A percentile compares a stretch with the other conserved stretches of the same genome.
phyloP scores from a whole-genome alignment of 768 basidiomycete species.

The Pleurotus tuoliensis region DNA sequence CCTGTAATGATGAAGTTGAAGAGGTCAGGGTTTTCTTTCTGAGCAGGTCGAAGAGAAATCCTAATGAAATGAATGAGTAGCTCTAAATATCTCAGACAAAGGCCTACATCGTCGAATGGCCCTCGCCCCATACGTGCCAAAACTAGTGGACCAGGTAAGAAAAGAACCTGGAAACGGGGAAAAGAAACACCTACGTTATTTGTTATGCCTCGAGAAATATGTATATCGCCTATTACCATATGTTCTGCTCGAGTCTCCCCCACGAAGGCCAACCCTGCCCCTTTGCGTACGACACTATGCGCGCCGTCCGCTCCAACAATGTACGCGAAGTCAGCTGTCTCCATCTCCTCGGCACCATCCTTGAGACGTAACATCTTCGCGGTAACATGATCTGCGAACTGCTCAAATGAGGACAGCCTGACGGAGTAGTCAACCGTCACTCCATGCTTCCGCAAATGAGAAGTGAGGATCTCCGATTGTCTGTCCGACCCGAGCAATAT shows the following conservation, averaged over 20 bases:
- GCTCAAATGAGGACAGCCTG: conserved; percentile 40
- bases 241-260: conserved; percentile 34
- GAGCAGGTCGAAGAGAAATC: conserved; percentile 16
- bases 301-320: conserved; percentile 44
- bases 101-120: not conserved
- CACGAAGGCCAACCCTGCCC: conserved; percentile 33
- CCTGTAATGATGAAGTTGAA: conserved; percentile 22
- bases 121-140: not conserved
- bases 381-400: conserved; percentile 29
- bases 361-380: conserved; percentile 20
- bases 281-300: conserved; percentile 37
- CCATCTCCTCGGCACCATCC: conserved; percentile 18
- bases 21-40: conserved; percentile 14
- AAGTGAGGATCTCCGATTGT: conserved; percentile 34
- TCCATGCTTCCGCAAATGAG: conserved; percentile 26
- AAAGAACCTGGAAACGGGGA: not conserved
- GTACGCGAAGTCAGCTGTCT: conserved; percentile 29
- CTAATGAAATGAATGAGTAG: not conserved
- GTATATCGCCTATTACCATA: conserved; percentile 34
- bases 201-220: conserved; percentile 9
- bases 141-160: not conserved
- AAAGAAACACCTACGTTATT: not conserved
- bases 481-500: conserved; percentile 18
- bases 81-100: not conserved
- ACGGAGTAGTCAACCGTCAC: conserved; percentile 40